phyloP scores from a whole-genome alignment of 2,329 filamentous ascomycete species.

The Cordyceps cicadae region DNA sequence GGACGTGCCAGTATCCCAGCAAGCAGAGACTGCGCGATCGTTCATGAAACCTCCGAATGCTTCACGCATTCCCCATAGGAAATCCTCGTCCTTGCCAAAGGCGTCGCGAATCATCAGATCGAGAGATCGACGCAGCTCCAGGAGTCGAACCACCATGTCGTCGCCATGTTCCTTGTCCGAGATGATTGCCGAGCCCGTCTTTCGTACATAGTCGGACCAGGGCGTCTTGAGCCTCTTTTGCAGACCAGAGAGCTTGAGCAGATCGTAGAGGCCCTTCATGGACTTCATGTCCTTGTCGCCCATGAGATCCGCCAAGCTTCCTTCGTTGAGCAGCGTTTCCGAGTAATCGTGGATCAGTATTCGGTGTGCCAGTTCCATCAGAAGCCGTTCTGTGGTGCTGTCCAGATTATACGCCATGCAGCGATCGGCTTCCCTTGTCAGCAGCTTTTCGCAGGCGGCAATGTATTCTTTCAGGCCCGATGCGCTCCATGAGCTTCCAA shows the following conservation, averaged over 20 bases:
- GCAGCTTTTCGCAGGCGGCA: slow-evolving; percentile 56
- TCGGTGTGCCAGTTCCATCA: slow-evolving; percentile 65
- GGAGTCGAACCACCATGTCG: slow-evolving; percentile 76
- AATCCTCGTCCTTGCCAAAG: slow-evolving; percentile 68
- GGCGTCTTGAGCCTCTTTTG: slow-evolving; percentile 61
- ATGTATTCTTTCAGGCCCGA: slow-evolving; percentile 69
- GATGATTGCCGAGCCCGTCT: slow-evolving; percentile 68
- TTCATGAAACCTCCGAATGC: slow-evolving; percentile 90
- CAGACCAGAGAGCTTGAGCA: slow-evolving; percentile 65
- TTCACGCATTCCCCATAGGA: slow-evolving; percentile 72
- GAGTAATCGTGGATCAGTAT: slow-evolving; percentile 63
- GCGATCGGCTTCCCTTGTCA: slow-evolving; percentile 63
- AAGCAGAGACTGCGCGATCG: slow-evolving; percentile 63
- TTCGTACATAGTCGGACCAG: slow-evolving; percentile 72
- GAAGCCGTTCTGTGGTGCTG: slow-evolving; percentile 67
- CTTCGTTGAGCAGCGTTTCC: slow-evolving; percentile 54
- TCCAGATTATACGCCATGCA: slow-evolving; percentile 79
- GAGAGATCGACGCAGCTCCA: slow-evolving; percentile 71
- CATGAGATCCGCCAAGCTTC: slow-evolving; percentile 64
- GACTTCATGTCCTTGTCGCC: slow-evolving; percentile 60
- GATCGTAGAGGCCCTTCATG: slow-evolving; percentile 66
- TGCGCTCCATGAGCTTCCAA: slow-evolving; percentile 58
- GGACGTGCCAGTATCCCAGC: slow-evolving; percentile 74
- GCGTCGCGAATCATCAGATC: slow-evolving; percentile 69
- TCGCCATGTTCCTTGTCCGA: slow-evolving; percentile 69